Conservation (phyloP, 2,329 filamentous ascomycete genomes). For the Berkeleyomyces rouxiae region DNA sequence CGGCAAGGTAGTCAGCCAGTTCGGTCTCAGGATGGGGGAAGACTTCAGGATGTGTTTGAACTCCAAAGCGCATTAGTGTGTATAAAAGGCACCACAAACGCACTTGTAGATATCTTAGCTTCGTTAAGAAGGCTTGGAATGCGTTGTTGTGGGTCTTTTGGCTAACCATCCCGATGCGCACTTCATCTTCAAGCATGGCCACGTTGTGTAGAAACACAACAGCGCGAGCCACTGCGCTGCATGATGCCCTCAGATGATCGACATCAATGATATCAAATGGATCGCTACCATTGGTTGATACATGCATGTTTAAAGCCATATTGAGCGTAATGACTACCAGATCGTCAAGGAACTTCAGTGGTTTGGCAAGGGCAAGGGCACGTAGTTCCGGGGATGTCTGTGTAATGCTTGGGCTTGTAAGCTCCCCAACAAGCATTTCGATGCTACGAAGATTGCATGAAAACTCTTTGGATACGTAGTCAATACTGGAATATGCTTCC, state of each 20-base stretch:
- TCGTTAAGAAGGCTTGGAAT: slow-evolving; percentile 39
- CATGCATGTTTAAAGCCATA: slow-evolving; percentile 46
- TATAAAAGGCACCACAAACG: slow-evolving; percentile 82
- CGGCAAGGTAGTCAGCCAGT: slow-evolving; percentile 60
- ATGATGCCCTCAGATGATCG: slow-evolving; percentile 55
- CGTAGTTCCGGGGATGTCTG: slow-evolving; percentile 45
- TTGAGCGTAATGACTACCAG: slow-evolving; percentile 55
- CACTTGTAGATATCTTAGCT: slow-evolving; percentile 73
- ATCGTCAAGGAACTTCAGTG: slow-evolving; percentile 64
- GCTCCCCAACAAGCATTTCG: slow-evolving; percentile 55
- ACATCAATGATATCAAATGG: slow-evolving; percentile 70
- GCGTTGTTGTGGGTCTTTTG: slow-evolving; percentile 41
- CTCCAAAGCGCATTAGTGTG: slow-evolving; percentile 54
- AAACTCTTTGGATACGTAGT: slow-evolving; percentile 73
- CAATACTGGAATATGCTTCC: slow-evolving; percentile 71
- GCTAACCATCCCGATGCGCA: slow-evolving; percentile 57
- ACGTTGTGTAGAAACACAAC: slow-evolving; percentile 62
- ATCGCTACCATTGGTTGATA: slow-evolving; percentile 22
- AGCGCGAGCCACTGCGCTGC: slow-evolving; percentile 54
- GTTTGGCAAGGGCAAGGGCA: slow-evolving; percentile 54
- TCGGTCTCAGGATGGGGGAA: slow-evolving; percentile 55
- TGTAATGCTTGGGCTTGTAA: slow-evolving; percentile 46
- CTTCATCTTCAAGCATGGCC: slow-evolving; percentile 67
- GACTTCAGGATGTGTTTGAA: slow-evolving; percentile 40
- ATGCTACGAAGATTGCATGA: slow-evolving; percentile 77